phyloP scores from a whole-genome alignment of 1,284 basidiomycete species.

The Coniferiporia sulphurascens region DNA sequence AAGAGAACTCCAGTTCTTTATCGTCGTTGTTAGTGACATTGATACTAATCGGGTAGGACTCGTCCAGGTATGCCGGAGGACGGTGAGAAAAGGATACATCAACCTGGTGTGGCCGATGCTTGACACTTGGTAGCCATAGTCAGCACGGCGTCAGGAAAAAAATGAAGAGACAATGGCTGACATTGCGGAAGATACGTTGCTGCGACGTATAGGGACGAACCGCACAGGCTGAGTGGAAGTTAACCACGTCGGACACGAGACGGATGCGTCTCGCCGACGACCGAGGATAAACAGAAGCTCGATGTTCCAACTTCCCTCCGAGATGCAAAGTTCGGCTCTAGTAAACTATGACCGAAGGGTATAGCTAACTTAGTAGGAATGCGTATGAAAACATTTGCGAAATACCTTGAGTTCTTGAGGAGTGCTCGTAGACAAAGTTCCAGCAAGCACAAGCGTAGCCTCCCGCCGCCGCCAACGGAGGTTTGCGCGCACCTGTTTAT shows the following conservation, averaged over 20 bases:
- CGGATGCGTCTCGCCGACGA: conserved; percentile 30
- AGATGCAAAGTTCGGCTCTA: conserved; percentile 46
- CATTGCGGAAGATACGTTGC: conserved; percentile 45
- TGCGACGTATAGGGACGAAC: conserved; percentile 48
- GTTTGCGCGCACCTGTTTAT: conserved; percentile 31
- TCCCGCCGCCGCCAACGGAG: conserved; percentile 60
- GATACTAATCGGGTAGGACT: conserved; percentile 67
- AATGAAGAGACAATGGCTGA: conserved; percentile 30
- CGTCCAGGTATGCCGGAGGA: conserved; percentile 70
- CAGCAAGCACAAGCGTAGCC: conserved; percentile 48
- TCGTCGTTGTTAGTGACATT: conserved; percentile 66
- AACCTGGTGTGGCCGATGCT: conserved; percentile 57
- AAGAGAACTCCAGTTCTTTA: conserved; percentile 55
- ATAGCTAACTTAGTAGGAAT: not conserved
- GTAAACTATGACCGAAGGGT: conserved; percentile 36
- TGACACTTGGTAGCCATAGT: conserved; percentile 44
- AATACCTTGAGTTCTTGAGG: conserved; percentile 48
- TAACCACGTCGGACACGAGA: conserved; percentile 47
- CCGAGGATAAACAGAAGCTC: conserved; percentile 50
- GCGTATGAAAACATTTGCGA: conserved; percentile 2
- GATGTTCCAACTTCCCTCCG: conserved; percentile 58
- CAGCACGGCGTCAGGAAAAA: not conserved
- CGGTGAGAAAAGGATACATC: conserved; percentile 51
- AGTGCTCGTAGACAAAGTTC: conserved; percentile 44
- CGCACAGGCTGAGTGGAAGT: conserved; percentile 43